Evolutionary conservation across 2,329 filamentous ascomycete genomes (phyloP).

Genomic region (Hypoxylon sp.): DNA sequence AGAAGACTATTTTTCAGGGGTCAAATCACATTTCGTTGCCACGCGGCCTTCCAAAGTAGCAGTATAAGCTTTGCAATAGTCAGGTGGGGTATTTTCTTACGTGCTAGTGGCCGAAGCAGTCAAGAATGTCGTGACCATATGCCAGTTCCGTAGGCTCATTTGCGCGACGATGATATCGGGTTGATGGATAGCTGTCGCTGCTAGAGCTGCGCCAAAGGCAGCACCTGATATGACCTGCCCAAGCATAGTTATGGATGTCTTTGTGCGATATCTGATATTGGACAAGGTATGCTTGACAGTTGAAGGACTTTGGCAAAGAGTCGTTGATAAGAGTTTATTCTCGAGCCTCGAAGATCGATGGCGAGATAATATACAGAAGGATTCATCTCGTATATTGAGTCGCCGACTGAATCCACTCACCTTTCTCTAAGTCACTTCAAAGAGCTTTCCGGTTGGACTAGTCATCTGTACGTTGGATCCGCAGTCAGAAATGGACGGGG

Average conservation of each 20-base stretch:
- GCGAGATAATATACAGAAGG: constrained; percentile 29
- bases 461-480: constrained; percentile 24
- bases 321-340: constrained; percentile 2
- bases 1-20: constrained; percentile 40
- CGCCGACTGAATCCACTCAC: constrained; percentile 31
- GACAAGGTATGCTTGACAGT: neutral
- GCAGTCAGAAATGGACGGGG: constrained; percentile 21
- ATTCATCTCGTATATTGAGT: constrained; percentile 34
- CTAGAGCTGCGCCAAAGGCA: constrained; percentile 71
- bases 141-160: constrained; percentile 70
- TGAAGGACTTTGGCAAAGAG: constrained; percentile 1
- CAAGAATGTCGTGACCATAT: constrained; percentile 74
- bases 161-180: constrained; percentile 71
- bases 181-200: constrained; percentile 69
- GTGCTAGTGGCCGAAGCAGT: constrained; percentile 71
- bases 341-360: constrained; percentile 11
- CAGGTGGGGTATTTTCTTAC: constrained; percentile 57
- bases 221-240: constrained; percentile 60
- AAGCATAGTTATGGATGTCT: constrained; percentile 25
- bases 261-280: neutral
- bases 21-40: constrained; percentile 2
- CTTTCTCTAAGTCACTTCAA: constrained; percentile 21
- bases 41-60: constrained; percentile 5
- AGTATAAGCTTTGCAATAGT: neutral
- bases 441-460: constrained; percentile 13